Evolutionary conservation across 768 basidiomycete species (phyloP).

Genomic region (Kwoniella sp.): DNA sequence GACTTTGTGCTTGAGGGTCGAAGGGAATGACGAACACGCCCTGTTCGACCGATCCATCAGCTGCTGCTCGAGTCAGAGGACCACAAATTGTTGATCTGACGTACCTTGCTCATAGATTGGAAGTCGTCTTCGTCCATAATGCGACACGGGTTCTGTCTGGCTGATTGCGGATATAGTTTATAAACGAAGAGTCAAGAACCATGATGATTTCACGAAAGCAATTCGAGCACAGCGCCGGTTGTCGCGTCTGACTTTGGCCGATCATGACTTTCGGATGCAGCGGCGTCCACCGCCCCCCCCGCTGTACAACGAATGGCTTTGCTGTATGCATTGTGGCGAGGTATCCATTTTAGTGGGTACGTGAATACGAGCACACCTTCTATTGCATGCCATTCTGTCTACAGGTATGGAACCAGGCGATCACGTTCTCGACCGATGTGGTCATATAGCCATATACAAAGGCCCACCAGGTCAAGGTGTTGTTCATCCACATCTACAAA

Average conservation of each 20-base stretch:
- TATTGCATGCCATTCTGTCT: neutral
- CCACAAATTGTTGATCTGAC: neutral
- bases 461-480: too few species aligned
- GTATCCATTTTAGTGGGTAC: too few species aligned
- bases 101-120: slow-evolving; percentile 39
- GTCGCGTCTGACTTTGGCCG: neutral
- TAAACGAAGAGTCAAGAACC: too few species aligned
- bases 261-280: neutral
- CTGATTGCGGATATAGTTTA: neutral
- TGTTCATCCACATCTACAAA: neutral
- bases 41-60: slow-evolving; percentile 12
- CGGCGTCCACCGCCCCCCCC: neutral
- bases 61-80: neutral
- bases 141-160: neutral
- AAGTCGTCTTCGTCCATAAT: slow-evolving; percentile 28
- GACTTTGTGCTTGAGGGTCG: slow-evolving; percentile 2
- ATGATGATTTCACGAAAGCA: too few species aligned
- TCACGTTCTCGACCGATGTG: too few species aligned
- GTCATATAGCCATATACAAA: too few species aligned
- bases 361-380: neutral
- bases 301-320: too few species aligned
- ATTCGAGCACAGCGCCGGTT: too few species aligned
- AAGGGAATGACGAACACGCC: slow-evolving; percentile 46
- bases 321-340: too few species aligned
- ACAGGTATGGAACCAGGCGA: too few species aligned